A percentile compares a stretch with the other conserved stretches of the same genome.
phyloP scores from a whole-genome alignment of 176 grass and related monocot species.

The Guadua angustifolia region DNA sequence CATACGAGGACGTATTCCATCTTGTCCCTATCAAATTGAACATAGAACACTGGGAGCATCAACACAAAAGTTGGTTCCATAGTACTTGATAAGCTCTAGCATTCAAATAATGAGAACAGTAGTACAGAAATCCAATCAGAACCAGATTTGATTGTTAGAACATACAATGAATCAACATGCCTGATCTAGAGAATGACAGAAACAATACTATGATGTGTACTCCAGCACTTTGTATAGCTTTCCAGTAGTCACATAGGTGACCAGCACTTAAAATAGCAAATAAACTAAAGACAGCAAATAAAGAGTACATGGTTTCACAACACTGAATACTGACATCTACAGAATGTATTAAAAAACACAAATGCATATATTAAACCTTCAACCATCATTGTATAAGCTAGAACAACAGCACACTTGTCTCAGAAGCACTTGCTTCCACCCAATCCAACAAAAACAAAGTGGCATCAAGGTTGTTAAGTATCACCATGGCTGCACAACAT shows the following conservation, averaged over 20 bases:
- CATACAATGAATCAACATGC: background rate
- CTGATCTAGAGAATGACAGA: background rate
- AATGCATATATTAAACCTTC: background rate
- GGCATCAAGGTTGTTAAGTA: background rate
- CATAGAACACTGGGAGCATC: background rate
- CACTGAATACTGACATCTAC: background rate
- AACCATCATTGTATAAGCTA: slow-evolving; percentile 25
- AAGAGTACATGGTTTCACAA: slow-evolving; percentile 15
- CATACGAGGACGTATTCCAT: slow-evolving; percentile 91
- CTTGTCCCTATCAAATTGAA: slow-evolving; percentile 65
- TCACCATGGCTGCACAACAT: background rate
- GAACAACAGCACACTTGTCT: background rate
- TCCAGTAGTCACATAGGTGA: background rate
- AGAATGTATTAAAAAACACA: background rate
- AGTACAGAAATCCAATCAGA: background rate
- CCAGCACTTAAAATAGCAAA: background rate
- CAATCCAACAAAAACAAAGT: background rate
- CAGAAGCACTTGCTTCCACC: background rate
- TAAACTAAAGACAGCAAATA: background rate
- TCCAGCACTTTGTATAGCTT: background rate
- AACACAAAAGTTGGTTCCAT: slow-evolving; percentile 17
- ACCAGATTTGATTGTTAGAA: slow-evolving; percentile 4
- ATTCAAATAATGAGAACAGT: background rate
- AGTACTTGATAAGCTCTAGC: background rate
- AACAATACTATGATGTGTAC: background rate